phyloP scores from a whole-genome alignment of 768 basidiomycete species.

The Mycena amicta region DNA sequence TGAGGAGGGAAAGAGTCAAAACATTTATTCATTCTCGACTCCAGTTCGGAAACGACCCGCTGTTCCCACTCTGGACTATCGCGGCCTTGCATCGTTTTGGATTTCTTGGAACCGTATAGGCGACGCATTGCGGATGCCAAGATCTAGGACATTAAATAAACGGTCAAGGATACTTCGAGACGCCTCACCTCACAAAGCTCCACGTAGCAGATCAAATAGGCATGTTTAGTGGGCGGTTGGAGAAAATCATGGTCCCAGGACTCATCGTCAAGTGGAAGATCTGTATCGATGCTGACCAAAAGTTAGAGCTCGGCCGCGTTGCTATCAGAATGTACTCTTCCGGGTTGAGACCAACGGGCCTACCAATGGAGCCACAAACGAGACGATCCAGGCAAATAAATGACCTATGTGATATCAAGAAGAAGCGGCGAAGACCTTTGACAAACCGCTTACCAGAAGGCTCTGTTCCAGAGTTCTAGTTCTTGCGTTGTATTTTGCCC shows the following conservation, averaged over 20 bases:
- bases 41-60: background rate
- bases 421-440: background rate
- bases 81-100: background rate
- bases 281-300: background rate
- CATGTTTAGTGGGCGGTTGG: background rate
- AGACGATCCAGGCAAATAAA: background rate
- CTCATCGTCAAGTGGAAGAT: background rate
- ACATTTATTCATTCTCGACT: background rate
- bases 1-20: background rate
- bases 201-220: background rate
- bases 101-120: background rate
- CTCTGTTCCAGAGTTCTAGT: background rate
- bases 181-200: background rate
- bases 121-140: background rate
- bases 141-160: background rate
- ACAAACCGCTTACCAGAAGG: constrained; percentile 1
- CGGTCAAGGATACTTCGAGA: background rate
- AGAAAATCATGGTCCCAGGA: background rate
- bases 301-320: background rate
- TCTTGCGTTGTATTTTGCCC: background rate
- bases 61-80: background rate
- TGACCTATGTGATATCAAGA: background rate
- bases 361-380: background rate
- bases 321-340: background rate
- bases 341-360: background rate